A percentile compares a stretch with the other conserved stretches of the same genome.
Evolutionary conservation across 805 yeast species (phyloP).

Genomic region (Metschnikowia hibisci): DNA sequence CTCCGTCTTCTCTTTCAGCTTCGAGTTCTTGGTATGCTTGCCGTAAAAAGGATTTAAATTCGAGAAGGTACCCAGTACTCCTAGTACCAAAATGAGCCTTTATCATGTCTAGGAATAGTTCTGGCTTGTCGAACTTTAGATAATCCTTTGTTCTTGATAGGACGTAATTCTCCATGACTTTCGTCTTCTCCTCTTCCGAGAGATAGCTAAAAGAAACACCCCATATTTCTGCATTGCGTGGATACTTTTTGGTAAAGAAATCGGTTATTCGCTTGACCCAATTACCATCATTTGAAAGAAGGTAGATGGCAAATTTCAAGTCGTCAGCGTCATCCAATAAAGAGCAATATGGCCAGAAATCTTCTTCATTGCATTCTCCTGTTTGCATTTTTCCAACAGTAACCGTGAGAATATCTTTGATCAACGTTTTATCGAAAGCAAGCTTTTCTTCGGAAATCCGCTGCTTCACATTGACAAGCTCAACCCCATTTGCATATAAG

Average conservation of each 20-base stretch:
- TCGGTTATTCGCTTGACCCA: no score
- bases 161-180: no score
- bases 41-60: no score
- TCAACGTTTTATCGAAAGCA: neutral
- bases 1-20: no score
- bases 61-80: no score
- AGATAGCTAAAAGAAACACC: neutral
- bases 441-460: conserved; percentile 1
- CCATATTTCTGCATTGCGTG: conserved; percentile 2
- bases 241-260: neutral
- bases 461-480: neutral
- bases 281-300: neutral
- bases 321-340: neutral
- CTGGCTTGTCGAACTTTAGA: neutral
- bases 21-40: no score
- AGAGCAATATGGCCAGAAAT: neutral
- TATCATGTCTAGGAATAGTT: neutral
- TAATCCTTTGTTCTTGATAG: neutral
- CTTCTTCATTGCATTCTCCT: neutral
- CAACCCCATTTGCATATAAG: neutral
- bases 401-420: conserved; percentile 1
- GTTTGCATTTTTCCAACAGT: neutral
- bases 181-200: neutral
- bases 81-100: neutral
- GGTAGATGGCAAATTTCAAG: neutral